Evolutionary conservation across 805 yeast species (phyloP), one percentile per base, ranked within the genome.

Genomic region (Kockiozyma suomiensis): DNA sequence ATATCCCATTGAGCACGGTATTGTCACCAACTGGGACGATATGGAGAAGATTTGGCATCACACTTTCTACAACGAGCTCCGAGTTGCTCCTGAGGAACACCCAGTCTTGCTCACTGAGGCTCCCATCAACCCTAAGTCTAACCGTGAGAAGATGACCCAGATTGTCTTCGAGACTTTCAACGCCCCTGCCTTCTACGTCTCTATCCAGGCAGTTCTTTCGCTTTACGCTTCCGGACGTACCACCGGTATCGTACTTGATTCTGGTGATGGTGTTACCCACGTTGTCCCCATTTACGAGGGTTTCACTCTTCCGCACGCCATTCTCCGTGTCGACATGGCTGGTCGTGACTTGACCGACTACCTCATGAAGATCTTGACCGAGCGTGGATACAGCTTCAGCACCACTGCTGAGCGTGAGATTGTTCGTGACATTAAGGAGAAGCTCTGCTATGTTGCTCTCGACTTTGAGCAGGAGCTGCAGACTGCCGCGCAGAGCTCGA

Each of bases 21-120:
- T 94, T 73, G 98, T 94, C 69, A 93, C 97, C 81, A 91, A 94
- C 91, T 94, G 99, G 99, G 97, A 93, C 79, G 99, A 94, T 78
- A 94, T 94, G 99, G 99, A 94, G 84, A 93, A 93, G 83, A 94
- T 94, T 85, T 94, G 99, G 99, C 98, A 94, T 81, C 99, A 94
- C 86, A 94, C 98, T 73, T 94, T 94, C 86, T 93, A 92, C 93
- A 94, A 94, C 83, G 99, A 94, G 83, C 88, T 94, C 82, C 90
- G 98, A 84, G 97, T 94, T 78, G 97, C 97, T 64, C 98, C 98
- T 81, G 99, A 94, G 82, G 99, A 94, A 82, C 99, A 94, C 85
- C 97, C 98, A 78, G 97, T 93, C 73, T 83, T 94, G 79, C 87
- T 94, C 82, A 94, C 99, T 70, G 99, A 94, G 86, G 99, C 99